Evolutionary conservation across 768 basidiomycete species (phyloP).

Genomic region (Galerina marginata): DNA sequence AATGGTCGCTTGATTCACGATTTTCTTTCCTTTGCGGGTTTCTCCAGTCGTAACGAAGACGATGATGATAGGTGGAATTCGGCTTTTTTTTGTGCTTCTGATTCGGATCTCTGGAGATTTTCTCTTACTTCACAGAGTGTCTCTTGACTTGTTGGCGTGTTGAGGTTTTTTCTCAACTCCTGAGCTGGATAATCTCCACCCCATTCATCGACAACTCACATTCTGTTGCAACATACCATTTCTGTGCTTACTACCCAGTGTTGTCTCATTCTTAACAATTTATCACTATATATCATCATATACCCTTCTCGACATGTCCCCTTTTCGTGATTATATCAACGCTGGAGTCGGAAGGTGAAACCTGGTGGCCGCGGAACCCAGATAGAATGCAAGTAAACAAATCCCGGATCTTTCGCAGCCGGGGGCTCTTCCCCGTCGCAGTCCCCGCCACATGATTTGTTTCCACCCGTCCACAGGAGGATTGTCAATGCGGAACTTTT

Average conservation of each 20-base stretch:
- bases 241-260: constrained; percentile 19
- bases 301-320: constrained; percentile 17
- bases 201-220: constrained; percentile 15
- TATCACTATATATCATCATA: constrained; percentile 24
- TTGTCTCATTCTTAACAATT: constrained; percentile 16
- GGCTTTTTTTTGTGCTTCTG: constrained; percentile 13
- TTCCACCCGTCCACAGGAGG: too few relatives aligned
- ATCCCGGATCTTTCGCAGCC: too few relatives aligned
- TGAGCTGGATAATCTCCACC: constrained; percentile 32
- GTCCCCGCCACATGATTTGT: too few relatives aligned
- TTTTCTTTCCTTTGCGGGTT: constrained; percentile 10
- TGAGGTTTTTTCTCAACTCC: constrained; percentile 25
- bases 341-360: not conserved
- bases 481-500: too few relatives aligned
- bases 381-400: too few relatives aligned
- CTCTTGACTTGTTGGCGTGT: constrained; percentile 24
- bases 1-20: constrained; percentile 14
- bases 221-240: constrained; percentile 15
- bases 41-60: constrained; percentile 17
- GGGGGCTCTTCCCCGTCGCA: too few relatives aligned
- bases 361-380: too few relatives aligned
- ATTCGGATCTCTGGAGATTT: constrained; percentile 31
- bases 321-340: not conserved
- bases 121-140: constrained; percentile 19
- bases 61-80: constrained; percentile 22